A percentile compares a stretch with the other conserved stretches of the same genome.
These are phyloP conservation scores for Amylocarpus encephaloides DNA, from an alignment of 2,329 filamentous ascomycete genomes.

Conservation along the genomic window DNA sequence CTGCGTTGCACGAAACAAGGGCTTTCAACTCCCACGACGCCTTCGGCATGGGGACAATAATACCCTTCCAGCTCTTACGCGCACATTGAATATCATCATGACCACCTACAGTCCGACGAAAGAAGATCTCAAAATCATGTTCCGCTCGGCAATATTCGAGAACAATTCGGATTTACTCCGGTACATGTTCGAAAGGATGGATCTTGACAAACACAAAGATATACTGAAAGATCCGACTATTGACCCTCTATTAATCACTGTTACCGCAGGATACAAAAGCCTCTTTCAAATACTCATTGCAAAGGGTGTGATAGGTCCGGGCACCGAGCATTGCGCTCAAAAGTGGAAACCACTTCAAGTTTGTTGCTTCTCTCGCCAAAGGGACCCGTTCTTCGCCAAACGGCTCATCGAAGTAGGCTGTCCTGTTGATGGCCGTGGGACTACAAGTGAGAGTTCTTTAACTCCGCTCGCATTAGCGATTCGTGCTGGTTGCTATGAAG, in stretches of 20 bases:
- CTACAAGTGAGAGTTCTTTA: not conserved
- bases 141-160: not conserved
- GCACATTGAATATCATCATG: not conserved
- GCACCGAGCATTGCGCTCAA: not conserved
- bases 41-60: not conserved
- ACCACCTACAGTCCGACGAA: not conserved
- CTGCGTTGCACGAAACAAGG: not conserved
- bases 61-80: not conserved
- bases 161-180: not conserved
- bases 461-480: not conserved
- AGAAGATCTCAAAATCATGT: not conserved
- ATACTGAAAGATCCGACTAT: not conserved
- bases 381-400: not conserved
- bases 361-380: conserved; percentile 1
- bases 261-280: not conserved
- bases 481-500: not conserved
- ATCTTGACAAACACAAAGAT: not conserved
- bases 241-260: not conserved
- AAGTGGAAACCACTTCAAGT: conserved; percentile 2
- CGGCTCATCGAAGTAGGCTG: conserved; percentile 1
- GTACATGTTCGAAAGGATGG: not conserved
- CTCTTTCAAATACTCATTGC: not conserved
- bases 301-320: not conserved
- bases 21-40: not conserved
- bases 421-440: not conserved